These are phyloP conservation scores for Ceratocystis lukuohia DNA, from an alignment of 2,329 filamentous ascomycete genomes.

Conservation along the genomic window DNA sequence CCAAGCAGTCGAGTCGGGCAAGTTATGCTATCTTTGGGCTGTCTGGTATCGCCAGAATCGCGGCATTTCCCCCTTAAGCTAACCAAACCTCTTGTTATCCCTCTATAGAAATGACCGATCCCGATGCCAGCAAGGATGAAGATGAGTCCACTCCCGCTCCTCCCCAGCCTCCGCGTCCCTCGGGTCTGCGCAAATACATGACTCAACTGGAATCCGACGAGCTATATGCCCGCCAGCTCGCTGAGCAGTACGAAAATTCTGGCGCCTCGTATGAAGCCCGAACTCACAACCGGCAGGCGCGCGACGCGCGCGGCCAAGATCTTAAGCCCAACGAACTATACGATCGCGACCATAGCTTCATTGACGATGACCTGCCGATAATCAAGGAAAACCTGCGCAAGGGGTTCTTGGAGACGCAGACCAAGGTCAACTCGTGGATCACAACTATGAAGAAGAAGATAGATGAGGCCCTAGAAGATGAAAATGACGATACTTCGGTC, in stretches of 20 bases:
- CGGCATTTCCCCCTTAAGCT: neutral
- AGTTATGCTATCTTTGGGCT: too few species aligned
- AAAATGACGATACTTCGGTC: slow-evolving; percentile 35
- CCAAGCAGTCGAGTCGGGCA: too few species aligned
- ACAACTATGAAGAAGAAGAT: slow-evolving; percentile 82
- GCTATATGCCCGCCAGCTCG: slow-evolving; percentile 79
- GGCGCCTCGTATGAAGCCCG: slow-evolving; percentile 42
- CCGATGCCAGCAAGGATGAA: slow-evolving; percentile 47
- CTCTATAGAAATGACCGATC: slow-evolving; percentile 59
- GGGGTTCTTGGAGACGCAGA: slow-evolving; percentile 88
- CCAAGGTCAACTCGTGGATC: slow-evolving; percentile 87
- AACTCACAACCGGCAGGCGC: slow-evolving; percentile 26
- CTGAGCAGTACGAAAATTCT: slow-evolving; percentile 69
- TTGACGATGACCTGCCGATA: slow-evolving; percentile 88
- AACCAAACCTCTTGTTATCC: neutral
- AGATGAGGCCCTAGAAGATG: slow-evolving; percentile 72
- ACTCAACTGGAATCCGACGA: slow-evolving; percentile 85
- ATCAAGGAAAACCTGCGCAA: slow-evolving; percentile 89
- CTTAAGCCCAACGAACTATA: slow-evolving; percentile 40
- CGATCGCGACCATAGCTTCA: slow-evolving; percentile 71
- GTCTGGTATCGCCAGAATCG: too few species aligned
- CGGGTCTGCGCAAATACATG: slow-evolving; percentile 44
- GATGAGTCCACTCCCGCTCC: slow-evolving; percentile 45
- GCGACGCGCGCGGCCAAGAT: slow-evolving; percentile 28
- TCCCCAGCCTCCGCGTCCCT: slow-evolving; percentile 66